Conservation (phyloP, 192 early-diverging fungal genomes). For the Coemansia sp. region DNA sequence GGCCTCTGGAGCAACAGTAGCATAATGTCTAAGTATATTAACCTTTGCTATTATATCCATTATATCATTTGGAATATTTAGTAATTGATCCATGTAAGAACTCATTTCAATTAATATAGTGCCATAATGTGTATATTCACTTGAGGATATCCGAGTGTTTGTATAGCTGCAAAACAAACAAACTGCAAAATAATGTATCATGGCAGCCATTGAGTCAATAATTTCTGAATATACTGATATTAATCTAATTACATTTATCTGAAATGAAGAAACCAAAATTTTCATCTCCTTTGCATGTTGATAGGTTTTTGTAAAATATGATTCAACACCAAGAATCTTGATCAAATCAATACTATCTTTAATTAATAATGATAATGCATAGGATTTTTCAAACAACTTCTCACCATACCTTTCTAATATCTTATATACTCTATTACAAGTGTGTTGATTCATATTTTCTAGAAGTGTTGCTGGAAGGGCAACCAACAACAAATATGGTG, state of each 20-base stretch:
- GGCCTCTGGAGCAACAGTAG: constrained; percentile 52
- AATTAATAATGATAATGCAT: too few relatives aligned
- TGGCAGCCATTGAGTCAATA: background rate
- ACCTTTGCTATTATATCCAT: background rate
- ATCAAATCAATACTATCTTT: too few relatives aligned
- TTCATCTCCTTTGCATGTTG: too few relatives aligned
- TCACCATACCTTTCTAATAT: background rate
- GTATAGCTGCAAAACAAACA: background rate
- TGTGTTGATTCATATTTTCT: background rate
- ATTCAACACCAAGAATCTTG: too few relatives aligned
- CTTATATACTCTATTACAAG: background rate
- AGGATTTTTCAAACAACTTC: background rate
- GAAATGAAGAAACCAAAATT: too few relatives aligned
- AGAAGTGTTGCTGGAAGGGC: background rate
- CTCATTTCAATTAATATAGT: background rate
- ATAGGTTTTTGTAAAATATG: too few relatives aligned
- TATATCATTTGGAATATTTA: background rate
- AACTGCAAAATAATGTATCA: background rate
- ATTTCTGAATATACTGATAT: too few relatives aligned
- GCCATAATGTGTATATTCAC: background rate
- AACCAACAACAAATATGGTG: background rate
- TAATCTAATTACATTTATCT: too few relatives aligned
- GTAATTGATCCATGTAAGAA: background rate
- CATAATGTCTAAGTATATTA: constrained; percentile 58
- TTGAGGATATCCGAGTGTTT: background rate